phyloP scores from a whole-genome alignment of 2,329 filamentous ascomycete genomes.

The Colletotrichum sp. region DNA sequence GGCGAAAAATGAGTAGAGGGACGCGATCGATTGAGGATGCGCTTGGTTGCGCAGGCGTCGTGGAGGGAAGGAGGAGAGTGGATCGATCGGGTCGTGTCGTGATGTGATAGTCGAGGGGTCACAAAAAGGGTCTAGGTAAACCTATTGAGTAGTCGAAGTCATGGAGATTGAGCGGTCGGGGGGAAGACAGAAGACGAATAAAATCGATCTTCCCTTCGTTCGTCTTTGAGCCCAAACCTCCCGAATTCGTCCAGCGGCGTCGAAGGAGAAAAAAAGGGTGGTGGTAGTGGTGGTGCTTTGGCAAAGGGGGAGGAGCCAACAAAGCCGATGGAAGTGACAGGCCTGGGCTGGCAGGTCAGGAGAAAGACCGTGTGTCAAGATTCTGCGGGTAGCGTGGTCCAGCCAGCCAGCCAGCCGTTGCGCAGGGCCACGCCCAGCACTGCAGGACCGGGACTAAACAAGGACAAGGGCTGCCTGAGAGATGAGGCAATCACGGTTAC shows the following conservation, averaged over 20 bases:
- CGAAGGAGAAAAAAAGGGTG: conserved; percentile 3
- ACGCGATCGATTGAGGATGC: neutral
- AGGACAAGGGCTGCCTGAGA: conserved; percentile 9
- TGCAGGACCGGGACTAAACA: neutral
- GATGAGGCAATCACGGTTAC: neutral
- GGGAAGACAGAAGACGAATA: neutral
- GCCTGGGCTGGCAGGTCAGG: conserved; percentile 15
- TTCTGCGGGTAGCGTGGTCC: conserved; percentile 16
- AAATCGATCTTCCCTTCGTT: conserved; percentile 10
- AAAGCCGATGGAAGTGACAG: conserved; percentile 2
- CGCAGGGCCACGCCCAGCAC: neutral
- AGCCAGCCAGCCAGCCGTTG: conserved; percentile 10
- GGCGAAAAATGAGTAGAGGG: neutral
- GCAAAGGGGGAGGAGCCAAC: conserved; percentile 19
- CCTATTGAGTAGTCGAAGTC: conserved; percentile 13
- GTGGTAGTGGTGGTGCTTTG: conserved; percentile 7
- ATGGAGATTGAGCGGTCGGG: neutral
- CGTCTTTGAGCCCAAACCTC: conserved; percentile 10
- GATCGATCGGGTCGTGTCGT: conserved; percentile 12
- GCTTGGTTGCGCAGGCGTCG: conserved; percentile 4
- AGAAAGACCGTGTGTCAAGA: conserved; percentile 21
- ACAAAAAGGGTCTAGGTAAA: conserved; percentile 8
- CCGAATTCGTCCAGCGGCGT: conserved; percentile 20
- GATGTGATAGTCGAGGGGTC: conserved; percentile 3
- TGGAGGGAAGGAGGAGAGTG: conserved; percentile 1